Base-by-base conservation (phyloP, 192 early-diverging fungal species). In the Coemansia biformis region DNA sequence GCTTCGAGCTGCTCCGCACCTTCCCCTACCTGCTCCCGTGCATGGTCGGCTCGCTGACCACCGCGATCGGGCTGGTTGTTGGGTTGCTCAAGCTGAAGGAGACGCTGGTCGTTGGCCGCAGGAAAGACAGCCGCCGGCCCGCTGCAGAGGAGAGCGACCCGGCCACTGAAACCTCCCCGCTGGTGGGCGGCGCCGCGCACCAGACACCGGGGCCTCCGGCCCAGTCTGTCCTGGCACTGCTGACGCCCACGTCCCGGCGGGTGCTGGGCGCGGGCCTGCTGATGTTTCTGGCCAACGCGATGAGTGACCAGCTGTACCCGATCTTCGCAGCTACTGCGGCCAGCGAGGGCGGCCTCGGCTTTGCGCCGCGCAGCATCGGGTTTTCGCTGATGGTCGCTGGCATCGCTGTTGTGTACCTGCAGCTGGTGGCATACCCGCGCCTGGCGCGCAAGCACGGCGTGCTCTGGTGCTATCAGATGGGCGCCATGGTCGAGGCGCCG, bases 1-100 rank as follows among this genome's bases (percentile, higher is more conserved):
- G 77, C 38, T 63, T 57, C 51, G 23, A 31, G 18, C 78, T 93
- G 40, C 79, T 92, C 21, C 64, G 55, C 21, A 24, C 52, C 1
- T 87, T 82, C 45, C 91, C 91, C 0, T 96, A 92, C 47, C 77
- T 90, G 40, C 79, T 96, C 4, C 93, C 93, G 6, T 93, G 93
- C 45, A 48, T 85, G 22, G 61, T 86, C 10, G 82, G 82, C 13
- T 74, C 83, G 4, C 36, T 71, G 15, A 64, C 87, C 10, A 80
- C 83, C 18, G 26, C 85, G 2, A 45, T 83, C 43, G 86, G 87
- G 5, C 78, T 87, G 22, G 37, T 82, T 0, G 48, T 86, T 19
- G 88, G 85, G 1, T 61, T 71, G 17, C 75, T 82, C 53, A 80
- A 67, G 40, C 52, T 90, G 15, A 64, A 86, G 18, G 85, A 88